A percentile compares a stretch with the other conserved stretches of the same genome.
Conservation (phyloP, 1,284 basidiomycete species). For the Flammula alnicola region DNA sequence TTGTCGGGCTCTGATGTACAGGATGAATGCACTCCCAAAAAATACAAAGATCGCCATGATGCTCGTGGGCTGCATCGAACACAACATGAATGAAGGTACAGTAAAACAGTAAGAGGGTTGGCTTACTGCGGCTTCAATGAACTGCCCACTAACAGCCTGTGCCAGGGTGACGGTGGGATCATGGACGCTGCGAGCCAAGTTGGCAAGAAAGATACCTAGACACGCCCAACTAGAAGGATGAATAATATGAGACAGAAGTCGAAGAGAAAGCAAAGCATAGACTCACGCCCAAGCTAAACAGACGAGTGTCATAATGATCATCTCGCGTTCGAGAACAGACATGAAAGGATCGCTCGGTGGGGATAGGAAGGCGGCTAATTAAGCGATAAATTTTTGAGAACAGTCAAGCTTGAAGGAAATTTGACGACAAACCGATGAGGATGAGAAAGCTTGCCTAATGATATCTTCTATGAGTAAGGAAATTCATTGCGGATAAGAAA, state of each 20-base stretch:
- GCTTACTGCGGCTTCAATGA: conserved; percentile 62
- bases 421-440: conserved; percentile 53
- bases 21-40: conserved; percentile 59
- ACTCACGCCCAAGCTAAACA: conserved; percentile 68
- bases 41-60: conserved; percentile 73
- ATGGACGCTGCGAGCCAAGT: conserved; percentile 56
- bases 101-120: neutral
- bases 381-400: conserved; percentile 4
- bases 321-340: conserved; percentile 70
- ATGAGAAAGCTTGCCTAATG: conserved; percentile 68
- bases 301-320: conserved; percentile 60
- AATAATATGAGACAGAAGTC: conserved; percentile 7
- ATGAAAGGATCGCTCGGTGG: conserved; percentile 74
- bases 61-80: conserved; percentile 54
- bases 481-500: conserved; percentile 2
- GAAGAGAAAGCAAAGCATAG: neutral
- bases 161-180: conserved; percentile 42
- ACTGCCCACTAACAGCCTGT: conserved; percentile 53
- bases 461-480: conserved; percentile 9
- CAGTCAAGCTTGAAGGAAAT: conserved; percentile 1
- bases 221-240: conserved; percentile 65
- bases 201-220: conserved; percentile 68
- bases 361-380: conserved; percentile 63
- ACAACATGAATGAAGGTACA: neutral
- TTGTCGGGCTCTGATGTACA: conserved; percentile 67